These are phyloP conservation scores for Magnusiomyces paraingens DNA, from an alignment of 1,139 yeast genomes.

Conservation along the genomic window DNA sequence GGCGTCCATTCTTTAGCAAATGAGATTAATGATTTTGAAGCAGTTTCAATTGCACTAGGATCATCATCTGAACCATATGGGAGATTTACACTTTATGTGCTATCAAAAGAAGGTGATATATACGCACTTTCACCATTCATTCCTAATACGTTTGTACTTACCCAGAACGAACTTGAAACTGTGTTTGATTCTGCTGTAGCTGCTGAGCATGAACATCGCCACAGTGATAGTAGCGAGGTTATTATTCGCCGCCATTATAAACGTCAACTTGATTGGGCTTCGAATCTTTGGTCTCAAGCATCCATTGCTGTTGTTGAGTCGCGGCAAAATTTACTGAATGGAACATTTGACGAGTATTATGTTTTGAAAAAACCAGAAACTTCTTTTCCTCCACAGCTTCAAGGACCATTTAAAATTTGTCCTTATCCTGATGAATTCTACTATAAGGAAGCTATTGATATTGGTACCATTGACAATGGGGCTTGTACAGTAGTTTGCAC, in stretches of 20 bases:
- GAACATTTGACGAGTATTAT: conserved; percentile 19
- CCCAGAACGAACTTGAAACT: conserved; percentile 32
- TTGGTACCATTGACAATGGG: conserved; percentile 30
- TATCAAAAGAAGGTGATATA: conserved; percentile 49
- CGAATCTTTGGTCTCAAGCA: conserved; percentile 26
- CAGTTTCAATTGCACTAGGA: conserved; percentile 45
- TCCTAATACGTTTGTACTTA: conserved; percentile 39
- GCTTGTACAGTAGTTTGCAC: conserved; percentile 19
- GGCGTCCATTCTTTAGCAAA: not conserved
- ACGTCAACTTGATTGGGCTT: conserved; percentile 27
- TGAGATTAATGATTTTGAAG: conserved; percentile 18
- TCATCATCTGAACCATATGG: conserved; percentile 36
- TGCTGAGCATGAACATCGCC: conserved; percentile 23
- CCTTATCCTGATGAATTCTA: conserved; percentile 50
- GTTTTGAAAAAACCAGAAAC: conserved; percentile 22
- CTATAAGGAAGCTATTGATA: conserved; percentile 37
- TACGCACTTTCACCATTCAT: conserved; percentile 51
- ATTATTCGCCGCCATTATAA: conserved; percentile 19
- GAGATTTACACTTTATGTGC: conserved; percentile 41
- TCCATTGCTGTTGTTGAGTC: conserved; percentile 21
- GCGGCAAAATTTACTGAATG: conserved; percentile 16
- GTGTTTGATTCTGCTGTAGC: conserved; percentile 41
- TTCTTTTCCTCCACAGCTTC: conserved; percentile 25
- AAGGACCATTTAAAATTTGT: conserved; percentile 47
- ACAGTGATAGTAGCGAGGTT: conserved; percentile 6